Evolutionary conservation across 2,329 filamentous ascomycete species (phyloP).

Genomic region (Triangularia verruculosa): DNA sequence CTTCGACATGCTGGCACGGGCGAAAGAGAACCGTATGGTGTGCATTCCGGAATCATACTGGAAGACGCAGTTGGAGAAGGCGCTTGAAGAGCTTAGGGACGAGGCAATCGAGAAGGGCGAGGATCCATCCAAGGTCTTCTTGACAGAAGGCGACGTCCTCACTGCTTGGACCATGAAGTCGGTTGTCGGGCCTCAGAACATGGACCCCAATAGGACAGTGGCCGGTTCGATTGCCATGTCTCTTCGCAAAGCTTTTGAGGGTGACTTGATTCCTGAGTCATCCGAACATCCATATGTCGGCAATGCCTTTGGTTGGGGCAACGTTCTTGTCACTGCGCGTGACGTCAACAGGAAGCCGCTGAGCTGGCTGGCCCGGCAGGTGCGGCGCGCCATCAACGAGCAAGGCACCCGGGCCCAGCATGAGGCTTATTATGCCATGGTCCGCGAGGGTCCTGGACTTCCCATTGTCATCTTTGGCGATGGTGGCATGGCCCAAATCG

Average conservation of each 20-base stretch:
- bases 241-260: slow-evolving; percentile 31
- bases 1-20: slow-evolving; percentile 28
- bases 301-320: slow-evolving; percentile 32
- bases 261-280: slow-evolving; percentile 27
- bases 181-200: slow-evolving; percentile 14
- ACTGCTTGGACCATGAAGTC: slow-evolving; percentile 34
- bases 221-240: slow-evolving; percentile 28
- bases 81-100: slow-evolving; percentile 19
- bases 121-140: slow-evolving; percentile 29
- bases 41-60: slow-evolving; percentile 36
- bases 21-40: slow-evolving; percentile 36
- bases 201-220: slow-evolving; percentile 19
- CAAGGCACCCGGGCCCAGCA: slow-evolving; percentile 35
- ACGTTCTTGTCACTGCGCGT: slow-evolving; percentile 21
- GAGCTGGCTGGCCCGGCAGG: slow-evolving; percentile 27
- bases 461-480: slow-evolving; percentile 34
- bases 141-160: slow-evolving; percentile 40
- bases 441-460: slow-evolving; percentile 25
- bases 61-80: slow-evolving; percentile 26
- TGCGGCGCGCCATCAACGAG: slow-evolving; percentile 32
- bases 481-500: slow-evolving; percentile 32
- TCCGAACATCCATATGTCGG: slow-evolving; percentile 29
- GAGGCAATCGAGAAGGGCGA: slow-evolving; percentile 19
- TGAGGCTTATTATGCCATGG: slow-evolving; percentile 34
- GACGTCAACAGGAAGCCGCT: slow-evolving; percentile 33